These are phyloP conservation scores for Trametes polyzona DNA, from an alignment of 1,284 basidiomycete genomes.

Conservation along the genomic window DNA sequence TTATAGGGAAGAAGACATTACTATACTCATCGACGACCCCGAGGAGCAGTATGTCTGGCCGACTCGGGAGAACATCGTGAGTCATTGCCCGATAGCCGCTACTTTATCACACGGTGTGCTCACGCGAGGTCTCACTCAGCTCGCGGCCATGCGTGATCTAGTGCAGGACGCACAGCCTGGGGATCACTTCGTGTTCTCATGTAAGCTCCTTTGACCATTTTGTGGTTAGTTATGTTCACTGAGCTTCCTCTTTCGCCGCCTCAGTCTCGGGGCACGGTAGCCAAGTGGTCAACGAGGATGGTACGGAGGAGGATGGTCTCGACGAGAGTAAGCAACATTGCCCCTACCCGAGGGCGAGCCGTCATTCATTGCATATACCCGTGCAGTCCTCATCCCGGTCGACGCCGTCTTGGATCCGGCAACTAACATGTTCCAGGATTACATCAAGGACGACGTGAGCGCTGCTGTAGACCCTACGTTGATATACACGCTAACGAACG, in stretches of 20 bases:
- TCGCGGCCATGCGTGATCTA: slow-evolving; percentile 25
- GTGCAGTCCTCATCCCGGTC: slow-evolving; percentile 18
- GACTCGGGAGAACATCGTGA: slow-evolving; percentile 29
- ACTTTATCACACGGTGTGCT: not conserved
- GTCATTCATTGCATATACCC: not conserved
- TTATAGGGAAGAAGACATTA: slow-evolving; percentile 25
- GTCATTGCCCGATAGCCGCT: not conserved
- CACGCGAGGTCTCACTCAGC: slow-evolving; percentile 10
- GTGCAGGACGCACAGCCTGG: slow-evolving; percentile 24
- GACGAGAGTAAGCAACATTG: slow-evolving; percentile 28
- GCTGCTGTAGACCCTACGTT: no score
- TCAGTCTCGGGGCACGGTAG: slow-evolving; percentile 33
- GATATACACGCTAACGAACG: not conserved
- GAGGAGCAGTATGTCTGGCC: slow-evolving; percentile 10
- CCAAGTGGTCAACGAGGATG: slow-evolving; percentile 22
- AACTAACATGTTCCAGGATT: slow-evolving; percentile 6
- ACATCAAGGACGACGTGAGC: slow-evolving; percentile 25
- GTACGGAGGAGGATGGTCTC: slow-evolving; percentile 28
- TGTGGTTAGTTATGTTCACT: not conserved
- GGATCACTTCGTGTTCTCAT: slow-evolving; percentile 31
- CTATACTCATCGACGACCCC: slow-evolving; percentile 26
- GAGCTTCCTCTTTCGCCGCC: not conserved
- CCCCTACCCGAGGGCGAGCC: not conserved
- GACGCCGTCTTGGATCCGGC: slow-evolving; percentile 8
- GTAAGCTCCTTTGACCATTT: slow-evolving; percentile 21